These are phyloP conservation scores for Cordia subcordata DNA, from an alignment of 257 asterid species.

Conservation along the genomic window DNA sequence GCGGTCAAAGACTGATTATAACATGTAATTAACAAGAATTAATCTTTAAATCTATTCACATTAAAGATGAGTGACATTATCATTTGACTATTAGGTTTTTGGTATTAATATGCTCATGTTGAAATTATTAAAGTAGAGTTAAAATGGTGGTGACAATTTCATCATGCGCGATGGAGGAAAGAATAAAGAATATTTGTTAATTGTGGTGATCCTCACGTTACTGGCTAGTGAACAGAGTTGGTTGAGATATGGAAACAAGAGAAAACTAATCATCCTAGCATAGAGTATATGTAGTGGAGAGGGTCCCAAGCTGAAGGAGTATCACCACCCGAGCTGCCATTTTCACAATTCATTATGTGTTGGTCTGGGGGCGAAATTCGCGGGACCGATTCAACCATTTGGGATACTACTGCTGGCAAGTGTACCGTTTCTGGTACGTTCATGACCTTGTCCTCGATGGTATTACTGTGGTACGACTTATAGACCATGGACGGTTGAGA, in stretches of 20 bases:
- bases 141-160: not conserved
- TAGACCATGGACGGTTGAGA: conserved; percentile 22
- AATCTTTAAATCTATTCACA: no score
- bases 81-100: no score
- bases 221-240: no score
- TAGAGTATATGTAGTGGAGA: conserved; percentile 48
- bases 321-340: conserved; percentile 34
- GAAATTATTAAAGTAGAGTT: no score
- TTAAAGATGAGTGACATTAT: no score
- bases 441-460: conserved; percentile 36
- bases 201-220: not conserved
- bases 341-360: conserved; percentile 41
- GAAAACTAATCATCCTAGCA: conserved; percentile 24
- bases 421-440: conserved; percentile 26
- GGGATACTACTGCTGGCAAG: conserved; percentile 6
- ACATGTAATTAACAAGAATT: no score
- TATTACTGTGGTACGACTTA: conserved; percentile 27
- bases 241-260: not conserved
- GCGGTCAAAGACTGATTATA: no score
- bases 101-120: no score
- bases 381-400: conserved; percentile 19
- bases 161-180: not conserved
- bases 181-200: not conserved
- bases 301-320: conserved; percentile 52
- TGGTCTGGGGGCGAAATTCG: conserved; percentile 38